Evolutionary conservation across 1,284 basidiomycete genomes (phyloP), one percentile per base, ranked within the genome.

Genomic region (Pascua sp.): DNA sequence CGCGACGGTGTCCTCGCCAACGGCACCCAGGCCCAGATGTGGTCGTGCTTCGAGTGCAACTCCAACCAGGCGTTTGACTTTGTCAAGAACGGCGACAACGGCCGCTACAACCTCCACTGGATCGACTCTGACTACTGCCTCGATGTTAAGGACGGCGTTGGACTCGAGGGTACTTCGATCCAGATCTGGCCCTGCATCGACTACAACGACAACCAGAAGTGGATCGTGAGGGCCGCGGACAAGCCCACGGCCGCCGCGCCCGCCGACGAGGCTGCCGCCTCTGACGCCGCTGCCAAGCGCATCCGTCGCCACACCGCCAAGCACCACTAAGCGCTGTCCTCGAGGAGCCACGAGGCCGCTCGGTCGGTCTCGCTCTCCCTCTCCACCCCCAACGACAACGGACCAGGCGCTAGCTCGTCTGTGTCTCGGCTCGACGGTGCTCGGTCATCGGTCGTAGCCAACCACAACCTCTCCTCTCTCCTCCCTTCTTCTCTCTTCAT

Each of bases 171-270:
- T 11, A 68, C 69, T 59, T 56, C 60, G 38, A 49, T 68, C 38
- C 73, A 76, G 59, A 54, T 70, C 40, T 76, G 73, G 73, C 56
- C 49, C 17, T 74, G 73, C 60, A 58, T 55, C 59, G 24, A 44
- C 39, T 50, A 57, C 50, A 76, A 74, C 65, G 57, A 60, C 53
- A 73, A 76, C 63, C 73, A 76, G 60, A 54, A 64, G 47, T 76
- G 72, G 72, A 56, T 50, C 38, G 67, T 71, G 53, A 58, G 55
- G 45, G 65, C 68, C 53, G 65, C 69, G 15, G 41, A 48, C 47
- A 32, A 32, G 24, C 24, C 24, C 24, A 32, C 38, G 46, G 47
- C 56, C 36, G 50, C 51, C 41, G 51, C 51, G 42, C 37, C 42
- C 40, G 37, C 47, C 41, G 40, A 51, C 46, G 57, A 24, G 32